Percentiles rank a stretch among this genome's conserved stretches.
Conservation (phyloP, 129 eudicot genomes). For the Flaveria brownii region DNA sequence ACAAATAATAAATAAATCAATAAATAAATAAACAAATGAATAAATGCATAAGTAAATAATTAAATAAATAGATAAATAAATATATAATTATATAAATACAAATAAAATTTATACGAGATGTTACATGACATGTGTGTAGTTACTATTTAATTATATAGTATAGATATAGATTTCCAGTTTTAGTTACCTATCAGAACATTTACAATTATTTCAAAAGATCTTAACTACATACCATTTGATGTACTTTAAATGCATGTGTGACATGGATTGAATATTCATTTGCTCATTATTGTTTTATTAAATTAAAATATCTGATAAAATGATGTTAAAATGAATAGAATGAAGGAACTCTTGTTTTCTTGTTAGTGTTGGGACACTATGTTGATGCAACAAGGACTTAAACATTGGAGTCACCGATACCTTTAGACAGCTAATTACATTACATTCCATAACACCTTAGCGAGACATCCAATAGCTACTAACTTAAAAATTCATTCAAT, state of each 20-base stretch:
- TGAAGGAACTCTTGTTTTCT: neutral
- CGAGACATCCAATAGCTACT: constrained; percentile 21
- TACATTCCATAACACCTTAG: neutral
- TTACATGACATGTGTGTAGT: too few species aligned
- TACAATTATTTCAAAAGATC: neutral
- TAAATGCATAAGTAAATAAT: too few species aligned
- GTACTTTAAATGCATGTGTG: neutral
- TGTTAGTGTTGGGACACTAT: constrained; percentile 17
- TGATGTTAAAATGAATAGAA: neutral
- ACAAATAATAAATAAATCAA: too few species aligned
- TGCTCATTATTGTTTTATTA: neutral
- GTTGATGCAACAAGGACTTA: constrained; percentile 29
- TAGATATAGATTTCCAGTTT: too few species aligned
- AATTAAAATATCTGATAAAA: neutral
- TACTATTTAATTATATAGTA: too few species aligned
- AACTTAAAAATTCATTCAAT: neutral
- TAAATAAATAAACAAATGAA: too few species aligned
- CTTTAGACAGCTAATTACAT: constrained; percentile 19
- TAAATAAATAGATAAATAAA: too few species aligned
- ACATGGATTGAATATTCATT: neutral
- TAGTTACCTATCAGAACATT: too few species aligned
- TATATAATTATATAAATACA: too few species aligned
- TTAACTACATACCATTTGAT: neutral
- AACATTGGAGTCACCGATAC: constrained; percentile 1
- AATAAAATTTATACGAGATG: too few species aligned